Percentiles rank a stretch among this genome's conserved stretches.
Conservation (phyloP, 2,329 filamentous ascomycete species). For the Microdochium nivale region DNA sequence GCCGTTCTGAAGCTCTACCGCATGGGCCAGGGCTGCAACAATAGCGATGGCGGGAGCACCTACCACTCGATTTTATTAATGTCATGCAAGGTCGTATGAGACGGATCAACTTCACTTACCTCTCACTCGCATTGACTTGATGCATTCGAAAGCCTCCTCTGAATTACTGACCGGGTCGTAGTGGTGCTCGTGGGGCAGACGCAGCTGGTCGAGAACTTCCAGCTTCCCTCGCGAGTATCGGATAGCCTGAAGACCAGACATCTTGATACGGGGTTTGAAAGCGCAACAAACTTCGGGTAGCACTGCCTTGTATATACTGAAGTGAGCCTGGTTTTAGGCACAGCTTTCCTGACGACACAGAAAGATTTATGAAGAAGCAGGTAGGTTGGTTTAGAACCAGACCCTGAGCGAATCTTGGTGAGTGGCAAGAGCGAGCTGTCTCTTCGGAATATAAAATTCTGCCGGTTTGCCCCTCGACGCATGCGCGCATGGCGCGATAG, state of each 20-base stretch:
- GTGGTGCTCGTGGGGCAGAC: conserved; percentile 69
- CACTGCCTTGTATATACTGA: neutral
- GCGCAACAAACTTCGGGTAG: neutral
- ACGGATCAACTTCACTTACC: conserved; percentile 26
- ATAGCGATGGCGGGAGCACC: conserved; percentile 95
- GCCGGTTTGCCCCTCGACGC: conserved; percentile 12
- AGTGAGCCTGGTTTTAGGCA: neutral
- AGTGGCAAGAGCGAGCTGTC: neutral
- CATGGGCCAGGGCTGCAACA: conserved; percentile 83
- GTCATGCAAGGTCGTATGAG: neutral
- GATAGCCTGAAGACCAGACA: conserved; percentile 66
- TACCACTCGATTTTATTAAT: conserved; percentile 7
- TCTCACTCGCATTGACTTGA: conserved; percentile 69
- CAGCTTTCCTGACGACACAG: neutral
- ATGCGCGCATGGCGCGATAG: conserved; percentile 1
- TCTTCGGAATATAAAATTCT: conserved; percentile 8
- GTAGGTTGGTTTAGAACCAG: neutral
- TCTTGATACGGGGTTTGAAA: conserved; percentile 13
- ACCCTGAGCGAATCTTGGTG: neutral
- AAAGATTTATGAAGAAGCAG: no score
- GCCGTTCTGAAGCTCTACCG: conserved; percentile 67
- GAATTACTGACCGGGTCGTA: conserved; percentile 65
- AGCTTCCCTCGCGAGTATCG: conserved; percentile 65
- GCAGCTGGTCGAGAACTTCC: conserved; percentile 76
- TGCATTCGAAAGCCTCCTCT: conserved; percentile 73